Conservation (phyloP, 163 green algal genomes). For the Scenedesmus sp. region DNA sequence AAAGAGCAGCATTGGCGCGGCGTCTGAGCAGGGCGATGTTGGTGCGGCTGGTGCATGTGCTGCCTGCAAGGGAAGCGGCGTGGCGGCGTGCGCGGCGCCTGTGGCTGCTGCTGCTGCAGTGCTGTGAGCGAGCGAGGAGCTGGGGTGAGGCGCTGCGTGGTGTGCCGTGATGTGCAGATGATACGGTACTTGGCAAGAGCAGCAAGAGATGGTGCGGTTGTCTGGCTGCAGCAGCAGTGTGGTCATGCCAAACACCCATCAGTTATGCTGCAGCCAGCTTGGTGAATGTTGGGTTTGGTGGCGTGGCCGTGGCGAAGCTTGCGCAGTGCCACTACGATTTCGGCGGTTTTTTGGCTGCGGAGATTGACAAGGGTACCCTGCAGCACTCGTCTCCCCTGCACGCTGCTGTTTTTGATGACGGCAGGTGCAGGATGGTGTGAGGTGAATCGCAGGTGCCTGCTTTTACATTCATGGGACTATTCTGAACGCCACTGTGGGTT, state of each 20-base stretch:
- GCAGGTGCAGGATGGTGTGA: neutral
- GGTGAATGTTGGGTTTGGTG: neutral
- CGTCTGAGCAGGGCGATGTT: neutral
- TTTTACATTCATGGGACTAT: neutral
- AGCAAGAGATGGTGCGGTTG: neutral
- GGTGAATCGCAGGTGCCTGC: neutral
- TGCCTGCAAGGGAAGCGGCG: constrained; percentile 34
- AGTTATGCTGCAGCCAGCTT: neutral
- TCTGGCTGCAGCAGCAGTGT: neutral
- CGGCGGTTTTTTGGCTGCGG: constrained; percentile 14
- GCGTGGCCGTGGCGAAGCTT: neutral
- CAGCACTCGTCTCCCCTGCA: neutral
- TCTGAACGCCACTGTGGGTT: neutral
- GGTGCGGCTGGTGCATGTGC: neutral
- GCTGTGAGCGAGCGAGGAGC: neutral
- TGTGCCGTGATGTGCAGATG: neutral
- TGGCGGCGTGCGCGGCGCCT: neutral
- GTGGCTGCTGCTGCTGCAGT: neutral
- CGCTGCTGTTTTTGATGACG: neutral
- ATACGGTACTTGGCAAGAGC: neutral
- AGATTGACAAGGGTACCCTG: neutral
- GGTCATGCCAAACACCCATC: neutral
- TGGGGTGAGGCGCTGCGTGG: neutral
- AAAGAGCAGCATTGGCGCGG: constrained; percentile 9
- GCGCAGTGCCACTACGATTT: neutral